Evolutionary conservation across 257 asterid species (phyloP), one percentile per base, ranked within the genome.

Genomic region (Nicotiana paniculata): DNA sequence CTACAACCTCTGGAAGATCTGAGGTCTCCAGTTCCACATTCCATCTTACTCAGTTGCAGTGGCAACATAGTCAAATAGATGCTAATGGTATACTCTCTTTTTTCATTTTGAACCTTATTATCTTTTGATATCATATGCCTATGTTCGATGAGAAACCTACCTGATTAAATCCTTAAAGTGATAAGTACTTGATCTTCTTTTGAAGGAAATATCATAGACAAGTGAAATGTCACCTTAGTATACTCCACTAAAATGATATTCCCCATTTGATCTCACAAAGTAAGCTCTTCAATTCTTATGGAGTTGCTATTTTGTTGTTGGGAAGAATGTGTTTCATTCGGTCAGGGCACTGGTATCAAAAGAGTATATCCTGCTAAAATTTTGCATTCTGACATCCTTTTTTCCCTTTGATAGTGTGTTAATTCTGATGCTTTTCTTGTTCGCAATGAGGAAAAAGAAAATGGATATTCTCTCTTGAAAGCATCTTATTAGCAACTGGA

Each of bases 61-160:
- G 97, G 97, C 99, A 92, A 88, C 98, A 91, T 84, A 90, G 91
- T 79, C 97, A 95, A 85, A 86, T 87, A 63, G 93, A 94, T 84
- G 88, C 90, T 65, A 87, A 88, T 61, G 98, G 98, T 93, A 89
- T 66, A 63, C 78, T 48, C 26, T 79, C 54, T 24, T 33, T 81
- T 80, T 78, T 70, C 69, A 12, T 72, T 70, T 39, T 26, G 68
- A 67, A 76, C 65, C 21, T 15, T 21, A 46, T 15, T 21, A 46
- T 76, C 72, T 69, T n/a, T 57, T 9, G 62, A 48, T 46, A 43
- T 43, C 48, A 43, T 43, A 74, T 26, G 62, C 13, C 78, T 12
- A 69, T 37, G 58, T n/a, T 21, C 35, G 3, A 46, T 72, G n/a
- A 53, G 5, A 13, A 66, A 16, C 53, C 24, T 67, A 67, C 51